Base-by-base conservation (phyloP, 257 asterid genomes). In the Solanum chmielewskii region DNA sequence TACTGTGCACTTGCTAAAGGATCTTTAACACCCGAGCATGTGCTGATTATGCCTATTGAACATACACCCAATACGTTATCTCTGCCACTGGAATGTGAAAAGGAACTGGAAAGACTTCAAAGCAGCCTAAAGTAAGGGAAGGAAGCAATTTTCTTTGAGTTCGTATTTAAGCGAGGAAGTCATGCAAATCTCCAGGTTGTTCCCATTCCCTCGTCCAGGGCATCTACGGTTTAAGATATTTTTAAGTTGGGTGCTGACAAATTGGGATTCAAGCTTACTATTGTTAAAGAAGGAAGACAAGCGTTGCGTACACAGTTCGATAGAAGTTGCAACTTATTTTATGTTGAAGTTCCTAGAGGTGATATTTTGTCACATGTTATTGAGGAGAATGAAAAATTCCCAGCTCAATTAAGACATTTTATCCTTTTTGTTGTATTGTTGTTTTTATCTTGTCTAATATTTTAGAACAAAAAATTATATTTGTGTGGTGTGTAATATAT, bases 171-270 rank as follows among this genome's bases (percentile, higher is more conserved):
- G 83, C 91, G 93, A 87, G 98, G 95, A 89, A 94, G 96, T 86
- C 99, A 97, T 92, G 98, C 97, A 82, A 97, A 97, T 92, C 97
- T 97, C 88, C 98, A 95, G 99, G 98, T 88, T 87, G 94, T 97
- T 87, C 99, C 99, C 14, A 88, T 95, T 88, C 98, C 97, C 35
- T 92, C 94, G 71, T 91, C 98, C 49, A 93, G 90, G 91, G 98
- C 92, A 87, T 87, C 96, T 81, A 83, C 92, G 56, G 93, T 95
- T 86, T 94, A 89, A 89, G 93, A 94, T 44, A 95, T 97, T 88
- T 97, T 97, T 89, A 93, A 88, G 83, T 88, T 95, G 91, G 99
- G 98, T 82, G 98, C 98, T 87, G 90, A 95, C 89, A 95, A 89
- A 94, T 87, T 97, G 95, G 98, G 98, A 73, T 93, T 97, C 91